Conservation (phyloP, 192 early-diverging fungal species). For the Chytriomyces hyalinus region DNA sequence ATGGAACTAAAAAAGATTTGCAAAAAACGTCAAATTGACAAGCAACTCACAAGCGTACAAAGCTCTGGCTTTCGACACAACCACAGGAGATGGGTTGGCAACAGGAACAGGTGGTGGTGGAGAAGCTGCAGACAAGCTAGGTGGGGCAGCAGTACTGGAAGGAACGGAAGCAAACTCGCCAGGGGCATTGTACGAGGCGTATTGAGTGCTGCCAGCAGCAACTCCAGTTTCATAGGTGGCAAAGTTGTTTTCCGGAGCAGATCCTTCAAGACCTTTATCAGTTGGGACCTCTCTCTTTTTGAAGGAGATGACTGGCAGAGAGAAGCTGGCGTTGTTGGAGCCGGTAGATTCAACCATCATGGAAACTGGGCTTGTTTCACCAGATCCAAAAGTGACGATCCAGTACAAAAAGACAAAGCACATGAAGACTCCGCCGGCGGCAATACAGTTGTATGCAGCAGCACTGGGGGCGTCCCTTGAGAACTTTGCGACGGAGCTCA, state of each 20-base stretch:
- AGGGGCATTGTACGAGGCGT: not conserved
- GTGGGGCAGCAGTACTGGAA: not conserved
- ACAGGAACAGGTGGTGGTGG: not conserved
- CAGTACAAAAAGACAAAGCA: constrained; percentile 40
- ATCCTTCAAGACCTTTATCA: not conserved
- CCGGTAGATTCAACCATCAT: not conserved
- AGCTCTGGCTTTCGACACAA: not conserved
- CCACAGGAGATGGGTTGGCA: not conserved
- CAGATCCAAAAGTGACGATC: constrained; percentile 40
- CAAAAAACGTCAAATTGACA: not conserved
- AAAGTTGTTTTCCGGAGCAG: constrained; percentile 11
- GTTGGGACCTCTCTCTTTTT: constrained; percentile 8
- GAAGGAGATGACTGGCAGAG: constrained; percentile 2
- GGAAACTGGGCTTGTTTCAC: constrained; percentile 18
- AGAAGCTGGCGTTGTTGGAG: constrained; percentile 14
- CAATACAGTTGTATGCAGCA: constrained; percentile 16
- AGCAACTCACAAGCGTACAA: constrained; percentile 6
- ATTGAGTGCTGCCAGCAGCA: not conserved
- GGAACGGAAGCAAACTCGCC: not conserved
- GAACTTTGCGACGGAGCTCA: not conserved
- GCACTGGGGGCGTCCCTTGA: not conserved
- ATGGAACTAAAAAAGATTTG: not conserved
- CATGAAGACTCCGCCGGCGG: constrained; percentile 42
- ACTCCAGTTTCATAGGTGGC: not conserved
- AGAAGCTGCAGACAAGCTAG: not conserved